Base-by-base conservation (phyloP, 2,329 filamentous ascomycete genomes). In the Pseudogymnoascus verrucosus region DNA sequence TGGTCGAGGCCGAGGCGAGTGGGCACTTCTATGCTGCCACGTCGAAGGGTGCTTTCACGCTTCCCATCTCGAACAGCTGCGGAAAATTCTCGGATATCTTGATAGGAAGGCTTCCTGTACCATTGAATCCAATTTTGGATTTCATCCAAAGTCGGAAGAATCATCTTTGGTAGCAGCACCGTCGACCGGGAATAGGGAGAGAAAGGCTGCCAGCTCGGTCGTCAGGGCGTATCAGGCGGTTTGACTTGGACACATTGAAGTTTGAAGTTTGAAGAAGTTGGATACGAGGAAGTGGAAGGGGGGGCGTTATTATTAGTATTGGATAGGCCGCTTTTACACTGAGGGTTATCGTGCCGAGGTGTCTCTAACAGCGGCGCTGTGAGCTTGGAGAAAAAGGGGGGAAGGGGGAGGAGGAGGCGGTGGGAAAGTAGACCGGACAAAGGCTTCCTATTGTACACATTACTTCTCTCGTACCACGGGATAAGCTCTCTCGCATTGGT, bases 101-200 rank as follows among this genome's bases (percentile, higher is more conserved):
- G 73, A 68, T 79, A 80, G 64, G 80, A 78, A 2, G 78, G 79
- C 68, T 79, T 80, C 72, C 79, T 80, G 70, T 81, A 81, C 79
- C 78, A 80, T 54, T 69, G 64, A 65, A 79, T 67, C 76, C 77
- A 80, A 36, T 21, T 57, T 34, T 57, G 51, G 28, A 57, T 57
- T 19, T 19, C n/a, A 19, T 11, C 6, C 16, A 34, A 57, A 19
- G 5, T 14, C 4, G 51, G 51, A 5, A 57, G 28, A 16, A 11
- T 7, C 51, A 57, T 57, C 3, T 14, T 57, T 36, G 47, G 14
- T 54, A 16, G 23, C 23, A 54, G 14, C 12, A 26, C 16, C n/a
- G n/a, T 8, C 28, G 28, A 57, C 28, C 10, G n/a, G 26, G 28
- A 36, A 3, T 5, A 57, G 14, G 7, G 14, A 12, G 5, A 19